Evolutionary conservation across 495 filamentous ascomycete species (phyloP).

Genomic region (Echria macrotheca): DNA sequence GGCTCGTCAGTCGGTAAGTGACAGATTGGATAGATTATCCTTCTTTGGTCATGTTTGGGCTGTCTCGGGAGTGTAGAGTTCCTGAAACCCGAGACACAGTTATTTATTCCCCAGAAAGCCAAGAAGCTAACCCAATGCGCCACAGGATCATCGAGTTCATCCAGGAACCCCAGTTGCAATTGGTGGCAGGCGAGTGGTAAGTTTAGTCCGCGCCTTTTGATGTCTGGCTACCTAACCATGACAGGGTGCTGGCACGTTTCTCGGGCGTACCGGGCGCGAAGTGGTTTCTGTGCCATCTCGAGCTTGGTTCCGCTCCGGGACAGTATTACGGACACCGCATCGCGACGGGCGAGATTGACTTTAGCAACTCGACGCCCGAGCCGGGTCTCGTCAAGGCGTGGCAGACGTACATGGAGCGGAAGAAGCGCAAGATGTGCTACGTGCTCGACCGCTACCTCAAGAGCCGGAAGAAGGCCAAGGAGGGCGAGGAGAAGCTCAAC

Average conservation of each 20-base stretch:
- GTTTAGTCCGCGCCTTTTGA: not conserved
- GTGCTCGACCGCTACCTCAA: constrained; percentile 23
- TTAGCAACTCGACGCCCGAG: constrained; percentile 30
- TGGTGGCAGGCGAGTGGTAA: constrained; percentile 42
- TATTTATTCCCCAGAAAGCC: no score
- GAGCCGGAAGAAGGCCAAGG: constrained; percentile 8
- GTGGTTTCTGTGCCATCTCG: constrained; percentile 45
- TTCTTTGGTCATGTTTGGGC: no score
- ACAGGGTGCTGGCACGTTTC: constrained; percentile 38
- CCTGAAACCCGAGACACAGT: no score
- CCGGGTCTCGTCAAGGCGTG: constrained; percentile 31
- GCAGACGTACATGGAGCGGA: constrained; percentile 37
- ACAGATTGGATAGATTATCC: no score
- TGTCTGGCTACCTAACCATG: not conserved
- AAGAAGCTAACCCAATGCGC: no score
- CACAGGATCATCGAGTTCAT: constrained; percentile 42
- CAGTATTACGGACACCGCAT: constrained; percentile 38
- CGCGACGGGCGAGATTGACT: constrained; percentile 35
- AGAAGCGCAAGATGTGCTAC: constrained; percentile 35
- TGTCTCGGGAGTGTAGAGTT: no score
- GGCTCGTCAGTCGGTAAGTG: constrained; percentile 28
- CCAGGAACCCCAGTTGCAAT: constrained; percentile 31
- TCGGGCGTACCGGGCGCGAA: constrained; percentile 35
- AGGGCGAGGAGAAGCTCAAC: constrained; percentile 10
- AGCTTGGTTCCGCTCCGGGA: constrained; percentile 31